Percentiles rank a stretch among this genome's conserved stretches.
Conservation (phyloP, 208 protist species). For the Trypanosoma platydactyli region DNA sequence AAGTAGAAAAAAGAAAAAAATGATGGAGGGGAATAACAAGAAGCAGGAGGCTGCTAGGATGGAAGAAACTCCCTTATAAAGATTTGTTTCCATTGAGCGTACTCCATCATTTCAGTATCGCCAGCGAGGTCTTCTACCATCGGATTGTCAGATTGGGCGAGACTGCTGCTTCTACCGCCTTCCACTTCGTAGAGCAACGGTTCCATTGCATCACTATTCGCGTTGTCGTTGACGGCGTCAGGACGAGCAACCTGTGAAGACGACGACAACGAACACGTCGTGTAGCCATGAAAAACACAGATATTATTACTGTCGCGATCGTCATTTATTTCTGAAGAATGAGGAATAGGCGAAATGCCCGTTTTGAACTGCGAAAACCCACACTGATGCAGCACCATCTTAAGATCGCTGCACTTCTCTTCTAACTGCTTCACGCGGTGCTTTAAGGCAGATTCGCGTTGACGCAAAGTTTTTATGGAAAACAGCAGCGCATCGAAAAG, state of each 20-base stretch:
- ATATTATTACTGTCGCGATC: background rate
- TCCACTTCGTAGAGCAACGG: background rate
- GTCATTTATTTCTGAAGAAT: background rate
- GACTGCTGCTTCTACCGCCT: background rate
- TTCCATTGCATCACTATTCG: background rate
- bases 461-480: background rate
- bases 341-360: background rate
- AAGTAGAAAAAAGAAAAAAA: slow-evolving; percentile 10
- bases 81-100: slow-evolving; percentile 11
- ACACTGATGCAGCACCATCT: background rate
- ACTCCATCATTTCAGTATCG: slow-evolving; percentile 19
- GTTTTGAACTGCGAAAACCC: background rate
- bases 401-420: background rate
- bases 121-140: slow-evolving; percentile 12
- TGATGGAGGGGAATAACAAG: too few species aligned
- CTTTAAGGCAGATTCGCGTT: slow-evolving; percentile 6
- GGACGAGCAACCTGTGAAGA: background rate
- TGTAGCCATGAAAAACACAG: background rate
- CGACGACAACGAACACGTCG: background rate
- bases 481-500: slow-evolving; percentile 9
- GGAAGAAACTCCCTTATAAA: slow-evolving; percentile 18
- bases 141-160: background rate
- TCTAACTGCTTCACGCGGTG: slow-evolving; percentile 13
- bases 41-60: slow-evolving; percentile 11
- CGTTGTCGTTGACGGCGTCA: background rate